Evolutionary conservation across 192 early-diverging fungal genomes (phyloP).

Genomic region (Phycomyces blakesleeanus): DNA sequence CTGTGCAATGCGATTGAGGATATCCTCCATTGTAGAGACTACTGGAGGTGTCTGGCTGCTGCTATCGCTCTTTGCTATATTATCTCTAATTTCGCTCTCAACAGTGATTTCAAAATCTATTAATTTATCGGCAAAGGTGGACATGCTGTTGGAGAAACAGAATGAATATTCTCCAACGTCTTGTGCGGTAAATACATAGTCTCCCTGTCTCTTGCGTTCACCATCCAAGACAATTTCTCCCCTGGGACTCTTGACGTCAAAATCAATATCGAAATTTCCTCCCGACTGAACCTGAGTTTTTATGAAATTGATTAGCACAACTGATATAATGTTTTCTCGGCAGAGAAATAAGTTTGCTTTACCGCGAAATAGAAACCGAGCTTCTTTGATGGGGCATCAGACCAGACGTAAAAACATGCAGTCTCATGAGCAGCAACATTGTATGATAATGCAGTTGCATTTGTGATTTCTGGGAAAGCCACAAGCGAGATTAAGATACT

Average conservation of each 20-base stretch:
- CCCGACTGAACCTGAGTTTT: constrained; percentile 83
- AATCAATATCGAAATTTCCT: constrained; percentile 96
- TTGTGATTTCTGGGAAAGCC: neutral
- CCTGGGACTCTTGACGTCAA: constrained; percentile 75
- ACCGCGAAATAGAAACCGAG: constrained; percentile 96
- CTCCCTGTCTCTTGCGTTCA: constrained; percentile 88
- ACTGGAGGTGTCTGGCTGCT: constrained; percentile 45
- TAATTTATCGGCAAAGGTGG: constrained; percentile 91
- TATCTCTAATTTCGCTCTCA: constrained; percentile 73
- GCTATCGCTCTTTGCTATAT: constrained; percentile 2
- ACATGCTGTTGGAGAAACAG: constrained; percentile 95
- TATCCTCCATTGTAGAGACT: constrained; percentile 52
- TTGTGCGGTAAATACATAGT: constrained; percentile 88
- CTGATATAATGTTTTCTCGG: too few relatives aligned
- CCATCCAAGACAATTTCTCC: constrained; percentile 66
- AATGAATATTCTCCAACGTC: constrained; percentile 88
- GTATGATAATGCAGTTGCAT: constrained; percentile 68
- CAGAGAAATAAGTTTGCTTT: constrained; percentile 34
- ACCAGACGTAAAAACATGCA: constrained; percentile 85
- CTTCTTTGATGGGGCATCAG: constrained; percentile 79
- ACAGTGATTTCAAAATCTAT: constrained; percentile 94
- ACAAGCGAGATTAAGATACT: neutral
- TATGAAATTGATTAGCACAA: too few relatives aligned
- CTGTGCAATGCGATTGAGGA: constrained; percentile 56
- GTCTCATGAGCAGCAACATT: constrained; percentile 84